Evolutionary conservation across 2,329 filamentous ascomycete species (phyloP), one percentile per base, ranked within the genome.

Genomic region (Didymosphaeria variabile): DNA sequence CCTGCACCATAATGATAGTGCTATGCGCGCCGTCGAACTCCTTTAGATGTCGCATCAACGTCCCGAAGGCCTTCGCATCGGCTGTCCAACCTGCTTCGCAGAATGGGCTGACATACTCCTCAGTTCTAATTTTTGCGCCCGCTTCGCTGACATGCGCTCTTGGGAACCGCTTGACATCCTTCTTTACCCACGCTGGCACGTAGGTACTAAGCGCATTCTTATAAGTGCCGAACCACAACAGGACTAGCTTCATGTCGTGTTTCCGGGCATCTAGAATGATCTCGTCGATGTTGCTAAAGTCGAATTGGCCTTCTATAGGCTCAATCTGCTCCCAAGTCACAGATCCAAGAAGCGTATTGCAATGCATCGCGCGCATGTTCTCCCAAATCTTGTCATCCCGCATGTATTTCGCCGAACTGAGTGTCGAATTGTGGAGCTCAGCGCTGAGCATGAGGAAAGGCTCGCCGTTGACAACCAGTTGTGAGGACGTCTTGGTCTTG

Each of bases 1-100:
- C 83, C 64, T 86, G 84, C 0, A 85, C 79, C 84, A 85, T 86
- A 3, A 86, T 61, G 0, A 86, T 83, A 0, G 83, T 86, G 2
- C 72, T 77, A 44, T 85, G 76, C 7, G 75, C 68, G 0, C 71
- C 71, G 47, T 86, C 83, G 7, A 85, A 64, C 1, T 81, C 69
- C 4, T 78, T 77, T 9, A 81, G 42, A 47, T 81, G 78, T 5
- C 57, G 50, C 71, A 81, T 71, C 8, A 82, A 65, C 19, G 59
- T 65, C 4, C 12, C 50, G 29, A 82, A 83, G 0, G 80, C 80
- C 60, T 73, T 79, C 0, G 73, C 70, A 63, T 83, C 81, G 7
- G 77, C 74, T 47, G 74, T 72, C 44, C 62, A 68, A 19, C 66
- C 73, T 63, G 78, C 77, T 15, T 72, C 67, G 9, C 78, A 71